Evolutionary conservation across 2,329 filamentous ascomycete species (phyloP).

Genomic region (Claviceps digitariae): DNA sequence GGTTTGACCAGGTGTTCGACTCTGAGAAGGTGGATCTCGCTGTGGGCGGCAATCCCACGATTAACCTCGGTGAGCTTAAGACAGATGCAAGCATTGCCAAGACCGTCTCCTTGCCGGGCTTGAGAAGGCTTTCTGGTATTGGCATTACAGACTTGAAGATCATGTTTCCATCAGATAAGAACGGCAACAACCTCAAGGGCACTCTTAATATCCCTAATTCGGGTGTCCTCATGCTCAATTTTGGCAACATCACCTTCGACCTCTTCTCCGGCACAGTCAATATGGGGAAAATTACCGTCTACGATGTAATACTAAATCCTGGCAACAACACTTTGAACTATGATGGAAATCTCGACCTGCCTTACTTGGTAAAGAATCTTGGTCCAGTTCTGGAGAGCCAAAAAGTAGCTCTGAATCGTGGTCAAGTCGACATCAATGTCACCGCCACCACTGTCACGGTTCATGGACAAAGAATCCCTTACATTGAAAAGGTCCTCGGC

Average conservation of each 20-base stretch:
- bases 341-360: constrained; percentile 27
- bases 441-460: constrained; percentile 27
- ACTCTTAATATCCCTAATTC: constrained; percentile 30
- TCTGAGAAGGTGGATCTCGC: constrained; percentile 22
- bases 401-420: constrained; percentile 20
- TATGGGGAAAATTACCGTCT: constrained; percentile 25
- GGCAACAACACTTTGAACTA: constrained; percentile 30
- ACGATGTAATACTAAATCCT: constrained; percentile 25
- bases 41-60: constrained; percentile 20
- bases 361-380: constrained; percentile 27
- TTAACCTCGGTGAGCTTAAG: constrained; percentile 26
- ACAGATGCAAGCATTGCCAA: constrained; percentile 26
- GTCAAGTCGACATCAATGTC: constrained; percentile 27
- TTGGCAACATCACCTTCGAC: constrained; percentile 33
- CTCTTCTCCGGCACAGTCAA: constrained; percentile 25
- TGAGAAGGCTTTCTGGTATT: constrained; percentile 27
- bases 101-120: constrained; percentile 24
- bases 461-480: constrained; percentile 28
- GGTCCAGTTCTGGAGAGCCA: constrained; percentile 25
- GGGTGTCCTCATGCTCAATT: constrained; percentile 27
- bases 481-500: constrained; percentile 30
- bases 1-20: constrained; percentile 28
- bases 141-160: constrained; percentile 24
- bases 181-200: constrained; percentile 30
- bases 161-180: constrained; percentile 21